Percentiles rank a stretch among this genome's conserved stretches.
Evolutionary conservation across 768 basidiomycete species (phyloP).

Genomic region (Tylopilus cervinicoccineus): DNA sequence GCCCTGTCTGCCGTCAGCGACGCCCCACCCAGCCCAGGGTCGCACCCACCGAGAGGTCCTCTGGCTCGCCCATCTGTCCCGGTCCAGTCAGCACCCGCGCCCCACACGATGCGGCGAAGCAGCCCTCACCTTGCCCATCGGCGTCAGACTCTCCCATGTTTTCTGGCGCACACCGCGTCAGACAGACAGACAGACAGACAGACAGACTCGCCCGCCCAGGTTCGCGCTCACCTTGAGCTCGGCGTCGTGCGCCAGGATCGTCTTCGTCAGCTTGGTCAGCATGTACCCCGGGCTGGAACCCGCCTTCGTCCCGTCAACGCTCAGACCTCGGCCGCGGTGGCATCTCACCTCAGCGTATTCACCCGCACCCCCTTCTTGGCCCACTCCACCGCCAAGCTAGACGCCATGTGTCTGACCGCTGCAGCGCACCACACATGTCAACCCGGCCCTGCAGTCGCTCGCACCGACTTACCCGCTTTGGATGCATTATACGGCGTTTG

Average conservation of each 20-base stretch:
- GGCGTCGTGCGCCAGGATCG: slow-evolving; percentile 69
- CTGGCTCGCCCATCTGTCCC: slow-evolving; percentile 83
- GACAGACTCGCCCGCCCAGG: too few relatives aligned
- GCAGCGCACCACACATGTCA: slow-evolving; percentile 9
- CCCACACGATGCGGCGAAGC: background rate
- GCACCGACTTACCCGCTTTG: slow-evolving; percentile 63
- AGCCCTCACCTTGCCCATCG: slow-evolving; percentile 73
- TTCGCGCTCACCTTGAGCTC: slow-evolving; percentile 60
- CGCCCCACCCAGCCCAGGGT: background rate
- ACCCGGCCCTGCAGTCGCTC: background rate
- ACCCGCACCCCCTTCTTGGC: slow-evolving; percentile 86
- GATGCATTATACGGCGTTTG: slow-evolving; percentile 97
- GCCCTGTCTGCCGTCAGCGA: slow-evolving; percentile 42
- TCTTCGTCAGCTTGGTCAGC: slow-evolving; percentile 83
- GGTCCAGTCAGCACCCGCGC: slow-evolving; percentile 18
- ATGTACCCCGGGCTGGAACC: slow-evolving; percentile 83
- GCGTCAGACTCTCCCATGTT: slow-evolving; percentile 82
- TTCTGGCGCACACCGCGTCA: slow-evolving; percentile 39
- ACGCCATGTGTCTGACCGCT: slow-evolving; percentile 94
- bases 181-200: too few relatives aligned
- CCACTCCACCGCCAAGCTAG: slow-evolving; percentile 94
- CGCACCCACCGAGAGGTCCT: slow-evolving; percentile 72
- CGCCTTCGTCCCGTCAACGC: slow-evolving; percentile 2
- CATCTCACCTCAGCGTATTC: slow-evolving; percentile 64
- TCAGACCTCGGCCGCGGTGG: background rate